Evolutionary conservation across 805 yeast genomes (phyloP).

Genomic region (Saccharomycopsis javanensis): DNA sequence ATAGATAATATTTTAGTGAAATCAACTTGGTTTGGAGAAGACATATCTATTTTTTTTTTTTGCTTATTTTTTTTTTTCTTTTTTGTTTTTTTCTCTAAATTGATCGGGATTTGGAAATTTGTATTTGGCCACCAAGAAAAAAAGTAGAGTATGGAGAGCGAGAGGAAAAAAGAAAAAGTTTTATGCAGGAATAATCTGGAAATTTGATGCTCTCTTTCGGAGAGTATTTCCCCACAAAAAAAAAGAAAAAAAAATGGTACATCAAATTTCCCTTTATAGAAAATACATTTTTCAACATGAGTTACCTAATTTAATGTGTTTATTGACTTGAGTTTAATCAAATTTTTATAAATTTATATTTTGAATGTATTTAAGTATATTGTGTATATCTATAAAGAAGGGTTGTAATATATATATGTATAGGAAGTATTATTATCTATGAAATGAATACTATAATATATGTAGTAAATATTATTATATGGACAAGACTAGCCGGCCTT

Average conservation of each 20-base stretch:
- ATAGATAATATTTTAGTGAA: background rate
- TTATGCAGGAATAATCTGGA: background rate
- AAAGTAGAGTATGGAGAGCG: background rate
- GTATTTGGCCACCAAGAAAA: background rate
- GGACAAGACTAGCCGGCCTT: constrained; percentile 10
- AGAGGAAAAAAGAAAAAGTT: background rate
- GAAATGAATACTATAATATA: background rate
- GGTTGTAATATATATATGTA: no score
- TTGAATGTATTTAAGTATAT: background rate
- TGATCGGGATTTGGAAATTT: background rate
- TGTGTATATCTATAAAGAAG: background rate
- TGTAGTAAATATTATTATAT: background rate
- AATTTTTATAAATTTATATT: background rate
- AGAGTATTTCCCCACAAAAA: constrained; percentile 2
- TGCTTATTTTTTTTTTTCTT: background rate
- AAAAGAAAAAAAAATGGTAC: background rate
- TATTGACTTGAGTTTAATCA: no score
- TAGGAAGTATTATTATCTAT: no score
- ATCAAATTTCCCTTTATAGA: background rate
- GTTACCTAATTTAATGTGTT: background rate
- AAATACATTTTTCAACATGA: background rate
- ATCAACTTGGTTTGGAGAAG: background rate
- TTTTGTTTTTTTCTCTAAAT: background rate
- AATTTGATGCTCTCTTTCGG: no score
- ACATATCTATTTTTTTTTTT: background rate